A percentile compares a stretch with the other conserved stretches of the same genome.
Evolutionary conservation across 768 basidiomycete genomes (phyloP).

Genomic region (Naganishia kalamii): DNA sequence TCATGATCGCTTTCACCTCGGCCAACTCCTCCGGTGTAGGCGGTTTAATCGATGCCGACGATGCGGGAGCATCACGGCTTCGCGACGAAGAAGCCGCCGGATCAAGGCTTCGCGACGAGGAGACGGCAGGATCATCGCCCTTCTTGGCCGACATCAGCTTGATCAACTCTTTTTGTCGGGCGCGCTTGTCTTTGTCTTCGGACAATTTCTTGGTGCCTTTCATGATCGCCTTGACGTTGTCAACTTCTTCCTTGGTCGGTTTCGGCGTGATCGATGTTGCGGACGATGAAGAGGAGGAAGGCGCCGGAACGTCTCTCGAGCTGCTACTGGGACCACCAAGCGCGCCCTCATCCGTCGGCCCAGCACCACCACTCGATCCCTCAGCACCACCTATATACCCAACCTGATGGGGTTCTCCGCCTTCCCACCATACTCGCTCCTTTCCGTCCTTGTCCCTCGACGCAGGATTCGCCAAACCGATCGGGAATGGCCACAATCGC

Average conservation of each 20-base stretch:
- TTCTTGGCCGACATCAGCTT: constrained; percentile 9
- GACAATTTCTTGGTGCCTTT: constrained; percentile 3
- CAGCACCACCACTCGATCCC: neutral
- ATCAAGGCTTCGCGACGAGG: too few relatives aligned
- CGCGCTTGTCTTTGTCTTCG: neutral
- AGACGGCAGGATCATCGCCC: neutral
- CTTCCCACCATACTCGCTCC: constrained; percentile 20
- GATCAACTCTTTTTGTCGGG: constrained; percentile 5
- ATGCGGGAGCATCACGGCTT: too few relatives aligned
- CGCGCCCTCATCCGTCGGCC: neutral
- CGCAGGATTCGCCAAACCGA: neutral
- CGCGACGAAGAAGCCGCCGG: too few relatives aligned
- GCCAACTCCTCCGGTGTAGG: neutral
- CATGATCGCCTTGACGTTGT: constrained; percentile 2
- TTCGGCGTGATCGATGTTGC: too few relatives aligned
- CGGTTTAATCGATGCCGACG: neutral
- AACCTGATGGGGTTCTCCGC: constrained; percentile 6
- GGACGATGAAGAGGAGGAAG: neutral
- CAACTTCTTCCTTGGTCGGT: neutral
- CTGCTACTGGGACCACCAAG: neutral
- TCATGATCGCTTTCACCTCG: constrained; percentile 4
- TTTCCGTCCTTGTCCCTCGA: neutral
- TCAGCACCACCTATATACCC: constrained; percentile 10
- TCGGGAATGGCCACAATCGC: constrained; percentile 18
- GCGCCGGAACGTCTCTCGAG: neutral